These are phyloP conservation scores for Trichoderma virens DNA, from an alignment of 495 filamentous ascomycete genomes.

Conservation along the genomic window DNA sequence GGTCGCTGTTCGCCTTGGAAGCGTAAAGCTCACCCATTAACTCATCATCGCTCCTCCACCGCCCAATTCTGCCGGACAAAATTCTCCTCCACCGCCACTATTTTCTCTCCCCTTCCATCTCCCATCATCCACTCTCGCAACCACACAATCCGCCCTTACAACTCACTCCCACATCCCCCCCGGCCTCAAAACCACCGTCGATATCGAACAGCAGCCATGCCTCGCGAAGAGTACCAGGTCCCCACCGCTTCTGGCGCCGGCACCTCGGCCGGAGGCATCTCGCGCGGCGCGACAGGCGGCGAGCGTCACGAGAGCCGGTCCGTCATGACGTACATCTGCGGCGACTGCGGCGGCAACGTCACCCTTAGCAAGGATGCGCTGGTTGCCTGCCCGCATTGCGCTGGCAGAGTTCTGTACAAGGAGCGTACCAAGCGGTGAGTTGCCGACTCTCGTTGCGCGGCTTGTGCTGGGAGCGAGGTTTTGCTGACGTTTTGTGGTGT, in stretches of 20 bases:
- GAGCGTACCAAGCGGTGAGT: constrained; percentile 90
- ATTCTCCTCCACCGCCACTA: constrained; percentile 28
- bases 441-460: not conserved
- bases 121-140: constrained; percentile 3
- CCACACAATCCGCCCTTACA: too few relatives aligned
- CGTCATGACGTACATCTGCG: constrained; percentile 79
- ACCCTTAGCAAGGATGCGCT: constrained; percentile 74
- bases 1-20: too few relatives aligned
- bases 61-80: constrained; percentile 14
- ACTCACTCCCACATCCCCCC: constrained; percentile 5
- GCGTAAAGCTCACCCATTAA: too few relatives aligned
- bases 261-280: constrained; percentile 9
- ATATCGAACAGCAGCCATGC: too few relatives aligned
- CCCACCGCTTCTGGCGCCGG: constrained; percentile 36
- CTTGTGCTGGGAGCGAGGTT: not conserved
- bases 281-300: constrained; percentile 17
- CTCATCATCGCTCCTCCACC: constrained; percentile 9
- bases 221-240: constrained; percentile 55
- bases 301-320: constrained; percentile 18
- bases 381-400: constrained; percentile 93
- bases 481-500: constrained; percentile 1
- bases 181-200: not conserved
- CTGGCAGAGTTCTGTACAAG: constrained; percentile 94
- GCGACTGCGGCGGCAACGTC: constrained; percentile 82
- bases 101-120: constrained; percentile 23